Base-by-base conservation (phyloP, 75 land plant species). In the Adiantum capillusveneris region DNA sequence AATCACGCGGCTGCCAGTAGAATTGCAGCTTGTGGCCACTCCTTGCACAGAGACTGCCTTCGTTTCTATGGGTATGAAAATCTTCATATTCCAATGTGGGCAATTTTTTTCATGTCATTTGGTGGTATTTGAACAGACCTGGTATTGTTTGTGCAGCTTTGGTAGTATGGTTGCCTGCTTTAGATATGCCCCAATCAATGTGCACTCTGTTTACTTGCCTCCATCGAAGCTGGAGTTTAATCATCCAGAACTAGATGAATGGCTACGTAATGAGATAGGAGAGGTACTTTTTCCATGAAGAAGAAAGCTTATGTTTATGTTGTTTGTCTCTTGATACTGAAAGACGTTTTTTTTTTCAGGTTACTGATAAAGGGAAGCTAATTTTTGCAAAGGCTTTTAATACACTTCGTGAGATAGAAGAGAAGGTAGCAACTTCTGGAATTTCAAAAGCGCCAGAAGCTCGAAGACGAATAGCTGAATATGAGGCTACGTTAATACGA, bases 11-110 rank as follows among this genome's bases (percentile, higher is more conserved):
- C 85, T 65, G 90, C 82, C 20, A 88, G 87, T 59, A 79, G 97
- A 19, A 68, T 87, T 65, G 95, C 98, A 29, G 80, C 65, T 34
- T 93, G 98, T 74, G 98, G 98, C 42, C 98, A 88, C 64, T 83
- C 84, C 41, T 49, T 88, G 29, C 90, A 88, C 53, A 83, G 87
- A 56, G 87, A 93, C 63, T 88, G 89, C 61, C 86, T 93, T 14
- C 76, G 94, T 21, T 93, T 70, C 63, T 93, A 84, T 77, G 98
- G 97, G 92, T 90, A 68, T 34, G 59, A 20, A n/a, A n/a, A n/a
- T n/a, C 37, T 56, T 29, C 39, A 39, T 20, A 36, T 45, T 12
- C 27, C 11, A 12, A 22, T 55, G 26, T 19, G n/a, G n/a, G n/a
- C n/a, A n/a, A n/a, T n/a, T n/a, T n/a, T 26, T 34, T 52, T 22